Evolutionary conservation across 2,329 filamentous ascomycete genomes (phyloP).

Genomic region (Fusarium luffae): DNA sequence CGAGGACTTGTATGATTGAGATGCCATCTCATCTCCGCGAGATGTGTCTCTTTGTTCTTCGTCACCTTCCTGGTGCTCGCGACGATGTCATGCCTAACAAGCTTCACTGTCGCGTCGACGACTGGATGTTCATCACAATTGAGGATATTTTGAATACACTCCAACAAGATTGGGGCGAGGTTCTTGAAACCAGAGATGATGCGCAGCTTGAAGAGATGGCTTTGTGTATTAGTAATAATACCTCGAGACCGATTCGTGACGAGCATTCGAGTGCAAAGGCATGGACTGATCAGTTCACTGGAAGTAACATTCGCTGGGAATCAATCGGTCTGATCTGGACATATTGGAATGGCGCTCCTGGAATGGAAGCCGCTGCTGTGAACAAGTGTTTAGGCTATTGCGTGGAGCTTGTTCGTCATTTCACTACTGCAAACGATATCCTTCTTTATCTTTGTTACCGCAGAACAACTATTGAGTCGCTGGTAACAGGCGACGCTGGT

Average conservation of each 20-base stretch:
- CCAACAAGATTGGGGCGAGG: slow-evolving; percentile 47
- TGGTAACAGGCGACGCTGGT: slow-evolving; percentile 56
- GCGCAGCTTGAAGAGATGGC: slow-evolving; percentile 52
- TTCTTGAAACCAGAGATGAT: slow-evolving; percentile 43
- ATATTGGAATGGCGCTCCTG: slow-evolving; percentile 25
- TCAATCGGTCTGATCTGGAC: slow-evolving; percentile 54
- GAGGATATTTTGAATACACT: slow-evolving; percentile 49
- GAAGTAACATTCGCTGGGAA: slow-evolving; percentile 56
- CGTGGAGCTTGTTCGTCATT: slow-evolving; percentile 47
- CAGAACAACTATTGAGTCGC: slow-evolving; percentile 51
- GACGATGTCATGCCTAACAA: slow-evolving; percentile 38
- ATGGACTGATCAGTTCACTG: slow-evolving; percentile 56
- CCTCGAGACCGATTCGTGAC: slow-evolving; percentile 50
- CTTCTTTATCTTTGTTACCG: slow-evolving; percentile 53
- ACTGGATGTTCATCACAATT: slow-evolving; percentile 49
- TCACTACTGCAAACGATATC: slow-evolving; percentile 50
- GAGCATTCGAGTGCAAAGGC: slow-evolving; percentile 48
- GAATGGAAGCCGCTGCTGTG: neutral
- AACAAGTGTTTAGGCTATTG: slow-evolving; percentile 45
- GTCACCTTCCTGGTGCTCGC: slow-evolving; percentile 47
- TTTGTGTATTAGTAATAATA: slow-evolving; percentile 52
- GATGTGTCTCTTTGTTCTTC: slow-evolving; percentile 53
- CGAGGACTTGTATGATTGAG: slow-evolving; percentile 25
- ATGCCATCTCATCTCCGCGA: slow-evolving; percentile 49
- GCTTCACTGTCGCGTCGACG: slow-evolving; percentile 42